A percentile compares a stretch with the other conserved stretches of the same genome.
Conservation (phyloP, 2,329 filamentous ascomycete genomes). For the Penicillium sp. region DNA sequence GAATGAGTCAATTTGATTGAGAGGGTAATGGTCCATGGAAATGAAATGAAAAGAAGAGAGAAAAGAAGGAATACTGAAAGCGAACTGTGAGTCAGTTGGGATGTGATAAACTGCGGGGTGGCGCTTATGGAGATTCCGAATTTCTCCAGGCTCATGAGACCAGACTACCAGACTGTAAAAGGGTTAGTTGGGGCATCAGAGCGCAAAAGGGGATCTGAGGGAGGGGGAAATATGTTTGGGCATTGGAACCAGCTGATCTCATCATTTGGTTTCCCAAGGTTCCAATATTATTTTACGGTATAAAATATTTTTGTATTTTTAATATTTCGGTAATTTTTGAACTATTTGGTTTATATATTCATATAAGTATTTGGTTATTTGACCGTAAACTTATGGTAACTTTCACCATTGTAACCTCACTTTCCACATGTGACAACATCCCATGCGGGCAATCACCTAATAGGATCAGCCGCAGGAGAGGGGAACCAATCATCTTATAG, state of each 20-base stretch:
- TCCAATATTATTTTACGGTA: neutral
- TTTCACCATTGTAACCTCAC: neutral
- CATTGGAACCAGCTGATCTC: conserved; percentile 15
- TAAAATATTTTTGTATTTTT: too few relatives aligned
- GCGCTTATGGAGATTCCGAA: conserved; percentile 7
- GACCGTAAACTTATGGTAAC: too few relatives aligned
- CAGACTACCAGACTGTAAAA: neutral
- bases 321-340: too few relatives aligned
- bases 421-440: conserved; percentile 25
- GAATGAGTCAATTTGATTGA: conserved; percentile 15
- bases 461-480: conserved; percentile 1
- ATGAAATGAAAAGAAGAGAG: neutral
- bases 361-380: too few relatives aligned
- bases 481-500: neutral
- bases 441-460: conserved; percentile 19
- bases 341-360: too few relatives aligned
- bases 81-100: conserved; percentile 8
- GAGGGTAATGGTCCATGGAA: neutral
- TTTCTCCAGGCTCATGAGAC: conserved; percentile 11
- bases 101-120: conserved; percentile 19
- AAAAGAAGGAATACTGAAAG: neutral
- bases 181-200: conserved; percentile 4
- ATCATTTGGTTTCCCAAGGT: neutral
- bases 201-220: neutral
- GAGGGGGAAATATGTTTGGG: neutral